Base-by-base conservation (phyloP, 2,329 filamentous ascomycete species). In the Xylaria sp. region DNA sequence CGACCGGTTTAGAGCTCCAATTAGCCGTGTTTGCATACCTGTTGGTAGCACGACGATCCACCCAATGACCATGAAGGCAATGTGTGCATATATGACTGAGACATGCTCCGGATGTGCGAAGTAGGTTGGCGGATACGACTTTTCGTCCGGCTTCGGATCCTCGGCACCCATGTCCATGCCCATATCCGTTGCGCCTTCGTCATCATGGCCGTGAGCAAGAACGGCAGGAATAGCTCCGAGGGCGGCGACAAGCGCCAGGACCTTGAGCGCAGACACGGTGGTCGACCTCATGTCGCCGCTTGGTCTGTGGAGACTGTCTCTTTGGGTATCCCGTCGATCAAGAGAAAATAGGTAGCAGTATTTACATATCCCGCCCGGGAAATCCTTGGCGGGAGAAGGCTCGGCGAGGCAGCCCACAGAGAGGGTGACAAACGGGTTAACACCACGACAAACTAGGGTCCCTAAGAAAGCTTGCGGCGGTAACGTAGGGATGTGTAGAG, bases 21-120 rank as follows among this genome's bases (percentile, higher is more conserved):
- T 26, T 24, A 20, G 29, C 38, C 19, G 24, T 16, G 17, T 22
- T 19, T 18, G 22, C 57, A 72, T 76, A 88, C 89, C 85, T 61
- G 88, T 71, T 47, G 89, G 89, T 52, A 92, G 76, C 52, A 89
- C 67, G 37, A 91, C 78, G 26, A 87, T 76, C 89, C 89, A 92
- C 18, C 80, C 82, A 16, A 88, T 54, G 13, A 85, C 74, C 85
- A 91, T 90, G 11, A 90, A 74, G 2, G 74, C 74, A 56, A 91
- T 86, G 67, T 92, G 89, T 59, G 82, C 82, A 61, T 72, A 63
- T 51, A 78, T 71, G 24, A 72, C 60, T 7, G 60, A 66, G 26
- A 68, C 68, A 50, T 74, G 67, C 46, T 74, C 72, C n/a, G 67
- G 52, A 57, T 74, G 68, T 26, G 69, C 62, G 52, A 75, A 78